Conservation (phyloP, 352 stramenopile species). For the Globisporangium paddicum region DNA sequence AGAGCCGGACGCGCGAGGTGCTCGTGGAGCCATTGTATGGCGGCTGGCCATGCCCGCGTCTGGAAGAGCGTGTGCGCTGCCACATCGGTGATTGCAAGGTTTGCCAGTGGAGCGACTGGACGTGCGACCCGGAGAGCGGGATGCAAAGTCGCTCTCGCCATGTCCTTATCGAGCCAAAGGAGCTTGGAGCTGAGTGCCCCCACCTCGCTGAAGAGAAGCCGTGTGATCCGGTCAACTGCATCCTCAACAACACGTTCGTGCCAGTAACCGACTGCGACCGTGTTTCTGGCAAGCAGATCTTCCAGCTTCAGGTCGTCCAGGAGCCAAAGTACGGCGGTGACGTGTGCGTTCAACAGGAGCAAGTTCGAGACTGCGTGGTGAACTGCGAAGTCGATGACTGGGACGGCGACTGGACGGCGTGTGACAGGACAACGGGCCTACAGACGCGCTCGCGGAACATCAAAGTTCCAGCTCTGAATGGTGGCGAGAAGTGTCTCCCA, state of each 20-base stretch:
- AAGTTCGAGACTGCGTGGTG: conserved; percentile 28
- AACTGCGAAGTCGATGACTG: conserved; percentile 42
- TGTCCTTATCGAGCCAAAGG: conserved; percentile 23
- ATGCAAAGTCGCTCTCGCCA: conserved; percentile 32
- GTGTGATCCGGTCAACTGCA: conserved; percentile 41
- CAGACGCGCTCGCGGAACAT: conserved; percentile 33
- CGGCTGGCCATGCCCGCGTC: conserved; percentile 16
- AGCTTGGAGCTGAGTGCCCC: conserved; percentile 26
- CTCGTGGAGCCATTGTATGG: conserved; percentile 16
- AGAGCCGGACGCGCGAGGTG: conserved; percentile 22
- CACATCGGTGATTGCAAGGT: conserved; percentile 26
- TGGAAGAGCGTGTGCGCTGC: conserved; percentile 23
- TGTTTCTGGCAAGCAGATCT: conserved; percentile 21
- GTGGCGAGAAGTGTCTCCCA: conserved; percentile 23
- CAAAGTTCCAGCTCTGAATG: conserved; percentile 23
- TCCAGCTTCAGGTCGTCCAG: conserved; percentile 20
- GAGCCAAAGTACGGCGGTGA: conserved; percentile 33
- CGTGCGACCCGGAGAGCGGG: conserved; percentile 24
- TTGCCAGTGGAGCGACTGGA: conserved; percentile 27
- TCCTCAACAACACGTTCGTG: conserved; percentile 35
- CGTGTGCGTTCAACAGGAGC: conserved; percentile 17
- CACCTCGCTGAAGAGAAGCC: conserved; percentile 18
- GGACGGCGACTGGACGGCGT: conserved; percentile 29
- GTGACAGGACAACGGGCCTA: conserved; percentile 21
- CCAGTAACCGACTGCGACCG: conserved; percentile 15